Evolutionary conservation across 768 basidiomycete genomes (phyloP), one percentile per base, ranked within the genome.

Genomic region (Boletus tomentosulus): DNA sequence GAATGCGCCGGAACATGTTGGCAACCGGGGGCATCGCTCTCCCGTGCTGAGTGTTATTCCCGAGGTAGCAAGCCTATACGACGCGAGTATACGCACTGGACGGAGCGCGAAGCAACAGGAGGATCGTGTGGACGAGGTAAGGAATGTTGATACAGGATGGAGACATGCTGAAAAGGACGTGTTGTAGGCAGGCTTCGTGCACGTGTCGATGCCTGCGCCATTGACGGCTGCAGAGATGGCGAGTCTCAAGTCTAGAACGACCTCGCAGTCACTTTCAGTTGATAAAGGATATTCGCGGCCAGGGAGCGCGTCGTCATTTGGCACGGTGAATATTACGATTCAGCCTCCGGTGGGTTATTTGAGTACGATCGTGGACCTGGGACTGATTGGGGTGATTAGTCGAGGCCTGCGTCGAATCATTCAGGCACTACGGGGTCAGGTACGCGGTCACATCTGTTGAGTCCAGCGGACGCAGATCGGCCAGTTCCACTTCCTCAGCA

Each of bases 41-140:
- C 57, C 71, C 8, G 79, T 78, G 4, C 73, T 85, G 61, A 81
- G 78, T 59, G 74, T 70, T 6, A 85, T 86, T 59, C 75, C 72
- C n/a, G 82, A 84, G 60, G 81, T 78, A 11, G 67, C 66, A 35
- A 84, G 79, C 53, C 54, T 68, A 5, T 70, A 73, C 38, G 69
- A 69, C 24, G 24, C 53, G 1, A 52, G 65, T n/a, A 62, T 60
- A n/a, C 52, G 57, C 0, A 58, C 57, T 19, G 63, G 59, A 42
- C 51, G 13, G 8, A 56, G 59, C 30, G 64, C 69, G 24, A 78
- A 73, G 57, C 74, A 76, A 19, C 64, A 61, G 35, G 61, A 74
- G 44, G 73, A 74, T 34, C 54, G 62, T 38, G 64, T 63, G 63
- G 69, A 71, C 48, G 73, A 73, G 55, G 72, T 73, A 57, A 24